Base-by-base conservation (phyloP, 108 stramenopile genomes). In the Stephanodiscus triporus region DNA sequence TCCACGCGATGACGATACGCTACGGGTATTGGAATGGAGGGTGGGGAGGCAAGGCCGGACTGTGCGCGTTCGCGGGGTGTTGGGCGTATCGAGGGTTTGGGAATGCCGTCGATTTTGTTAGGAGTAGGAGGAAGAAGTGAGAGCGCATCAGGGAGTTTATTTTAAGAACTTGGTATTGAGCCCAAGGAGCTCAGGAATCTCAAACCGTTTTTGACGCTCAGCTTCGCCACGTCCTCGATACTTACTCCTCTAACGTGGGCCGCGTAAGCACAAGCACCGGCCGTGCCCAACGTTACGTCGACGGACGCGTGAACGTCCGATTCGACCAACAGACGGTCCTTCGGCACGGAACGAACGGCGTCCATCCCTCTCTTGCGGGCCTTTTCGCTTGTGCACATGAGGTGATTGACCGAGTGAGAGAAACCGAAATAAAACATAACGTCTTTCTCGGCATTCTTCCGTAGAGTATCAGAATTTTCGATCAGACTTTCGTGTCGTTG, bases 401-500 rank as follows among this genome's bases (percentile, higher is more conserved):
- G 75, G 57, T 80, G 78, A 62, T 94, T 94, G 59, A 94, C 81
- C 24, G 81, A 70, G 69, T 94, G 93, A 9, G 89, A 90, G 71
- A 94, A 94, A 4, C 93, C 93, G 79, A 94, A 94, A 59, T 89
- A 93, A 64, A 91, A 89, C 10, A 94, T 38, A 16, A 79, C 76
- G 53, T 70, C 45, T 43, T 7, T 22, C 70, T 72, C 38, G 14
- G 24, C 16, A 2, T 70, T 16, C 16, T 17, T 49, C 13, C 63
- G 65, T 26, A 36, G 27, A 23, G 56, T 6, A 11, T 63, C 9
- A 6, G 72, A 32, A 24, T 54, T 2, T 20, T 22, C 19, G 10
- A 61, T 61, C 37, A n/a, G 32, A n/a, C 30, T 32, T 17, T 75
- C n/a, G 10, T 49, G 54, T 36, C 22, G 56, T 36, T 74, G 72